phyloP scores from a whole-genome alignment of 78 protist genomes.

The Guillardia theta region DNA sequence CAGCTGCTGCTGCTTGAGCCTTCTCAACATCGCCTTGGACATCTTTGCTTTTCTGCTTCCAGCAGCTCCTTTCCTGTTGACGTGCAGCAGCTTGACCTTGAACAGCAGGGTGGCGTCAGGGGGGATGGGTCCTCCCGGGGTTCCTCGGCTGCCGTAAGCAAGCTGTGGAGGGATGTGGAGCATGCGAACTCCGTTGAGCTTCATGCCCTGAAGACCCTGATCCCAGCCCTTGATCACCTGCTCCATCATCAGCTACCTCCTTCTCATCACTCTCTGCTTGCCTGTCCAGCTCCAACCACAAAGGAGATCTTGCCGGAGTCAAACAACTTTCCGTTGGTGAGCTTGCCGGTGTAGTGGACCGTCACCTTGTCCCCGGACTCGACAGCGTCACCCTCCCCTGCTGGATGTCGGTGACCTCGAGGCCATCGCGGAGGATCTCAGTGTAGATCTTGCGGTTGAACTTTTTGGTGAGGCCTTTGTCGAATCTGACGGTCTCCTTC shows the following conservation, averaged over 20 bases:
- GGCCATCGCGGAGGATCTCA: background rate
- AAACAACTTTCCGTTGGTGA: background rate
- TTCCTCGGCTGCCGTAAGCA: constrained; percentile 14
- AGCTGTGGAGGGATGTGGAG: constrained; percentile 12
- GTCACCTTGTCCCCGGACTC: background rate
- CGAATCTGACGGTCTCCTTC: too few relatives aligned
- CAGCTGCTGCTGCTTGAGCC: too few relatives aligned
- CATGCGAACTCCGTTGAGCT: background rate
- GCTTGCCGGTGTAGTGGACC: background rate
- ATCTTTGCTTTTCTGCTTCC: too few relatives aligned
- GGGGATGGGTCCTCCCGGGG: constrained; percentile 33
- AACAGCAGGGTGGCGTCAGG: background rate
- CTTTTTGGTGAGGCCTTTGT: background rate
- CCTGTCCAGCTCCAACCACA: background rate
- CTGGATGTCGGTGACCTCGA: background rate
- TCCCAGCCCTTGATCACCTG: constrained; percentile 42
- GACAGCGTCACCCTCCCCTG: background rate
- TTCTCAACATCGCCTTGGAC: too few relatives aligned
- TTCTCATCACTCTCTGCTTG: background rate
- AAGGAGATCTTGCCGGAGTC: background rate
- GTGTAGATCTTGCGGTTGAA: background rate
- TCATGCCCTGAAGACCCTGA: background rate
- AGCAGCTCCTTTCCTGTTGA: background rate
- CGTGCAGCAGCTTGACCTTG: background rate
- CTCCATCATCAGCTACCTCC: background rate